Conservation (phyloP, 2,329 filamentous ascomycete species). For the Clonostachys rhizophaga region DNA sequence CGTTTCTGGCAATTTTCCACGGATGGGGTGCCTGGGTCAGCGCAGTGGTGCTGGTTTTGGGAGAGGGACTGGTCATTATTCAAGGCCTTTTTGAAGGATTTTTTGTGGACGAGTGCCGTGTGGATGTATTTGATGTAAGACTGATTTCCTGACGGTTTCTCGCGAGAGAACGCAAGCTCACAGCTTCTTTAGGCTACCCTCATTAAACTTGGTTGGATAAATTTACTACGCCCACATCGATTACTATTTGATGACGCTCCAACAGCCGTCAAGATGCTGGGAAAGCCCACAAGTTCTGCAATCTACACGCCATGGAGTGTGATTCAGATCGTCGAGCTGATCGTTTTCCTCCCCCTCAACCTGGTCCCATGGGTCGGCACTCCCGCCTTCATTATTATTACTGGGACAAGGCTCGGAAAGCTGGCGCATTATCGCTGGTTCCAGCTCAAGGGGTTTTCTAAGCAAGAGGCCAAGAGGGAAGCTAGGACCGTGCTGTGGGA, state of each 20-base stretch:
- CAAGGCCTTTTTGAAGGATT: constrained; percentile 70
- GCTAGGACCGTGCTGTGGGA: constrained; percentile 67
- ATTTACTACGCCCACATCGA: constrained; percentile 64
- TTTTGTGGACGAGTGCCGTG: constrained; percentile 73
- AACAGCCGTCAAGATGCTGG: constrained; percentile 73
- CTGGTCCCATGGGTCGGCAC: constrained; percentile 80
- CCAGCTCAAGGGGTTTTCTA: constrained; percentile 69
- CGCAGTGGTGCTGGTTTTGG: constrained; percentile 81
- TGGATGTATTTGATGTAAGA: constrained; percentile 79
- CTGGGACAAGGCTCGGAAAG: constrained; percentile 81
- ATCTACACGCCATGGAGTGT: constrained; percentile 86
- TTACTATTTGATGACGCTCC: constrained; percentile 63
- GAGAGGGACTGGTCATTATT: constrained; percentile 71
- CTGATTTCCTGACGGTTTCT: background rate
- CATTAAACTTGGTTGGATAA: constrained; percentile 66
- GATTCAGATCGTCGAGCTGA: constrained; percentile 83
- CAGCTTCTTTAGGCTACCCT: constrained; percentile 53
- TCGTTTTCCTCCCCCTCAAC: constrained; percentile 77
- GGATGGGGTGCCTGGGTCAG: constrained; percentile 85
- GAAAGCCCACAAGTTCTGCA: constrained; percentile 71
- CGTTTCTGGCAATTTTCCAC: constrained; percentile 86
- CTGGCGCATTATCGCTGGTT: constrained; percentile 92
- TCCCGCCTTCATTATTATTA: constrained; percentile 81
- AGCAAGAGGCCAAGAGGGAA: constrained; percentile 68
- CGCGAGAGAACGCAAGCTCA: constrained; percentile 3